Percentiles rank a stretch among this genome's conserved stretches.
Conservation (phyloP, 805 yeast genomes). For the Ogataea philodendri region DNA sequence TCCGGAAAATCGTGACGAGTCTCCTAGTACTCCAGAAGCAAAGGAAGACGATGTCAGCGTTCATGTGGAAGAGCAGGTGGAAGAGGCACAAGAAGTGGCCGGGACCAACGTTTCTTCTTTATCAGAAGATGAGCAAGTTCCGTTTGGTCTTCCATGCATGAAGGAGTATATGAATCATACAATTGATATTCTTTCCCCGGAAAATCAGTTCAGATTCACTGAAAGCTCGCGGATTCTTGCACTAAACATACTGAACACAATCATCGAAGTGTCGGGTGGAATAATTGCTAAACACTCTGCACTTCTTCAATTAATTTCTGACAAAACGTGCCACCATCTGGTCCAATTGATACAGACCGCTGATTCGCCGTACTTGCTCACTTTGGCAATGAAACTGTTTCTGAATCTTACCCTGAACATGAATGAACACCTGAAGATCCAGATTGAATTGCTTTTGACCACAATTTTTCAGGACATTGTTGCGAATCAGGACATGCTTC, state of each 20-base stretch:
- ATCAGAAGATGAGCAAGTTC: constrained; percentile 35
- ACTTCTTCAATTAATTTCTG: constrained; percentile 65
- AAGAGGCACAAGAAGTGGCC: neutral
- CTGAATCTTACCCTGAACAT: constrained; percentile 67
- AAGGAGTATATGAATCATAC: constrained; percentile 74
- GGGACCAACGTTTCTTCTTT: too few species aligned
- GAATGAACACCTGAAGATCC: constrained; percentile 67
- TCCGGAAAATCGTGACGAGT: too few species aligned
- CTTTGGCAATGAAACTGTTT: constrained; percentile 72
- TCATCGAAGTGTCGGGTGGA: constrained; percentile 79
- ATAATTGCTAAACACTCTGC: constrained; percentile 60
- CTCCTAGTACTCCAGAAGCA: too few species aligned
- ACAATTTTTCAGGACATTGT: constrained; percentile 52
- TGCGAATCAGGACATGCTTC: constrained; percentile 27
- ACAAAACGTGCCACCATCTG: constrained; percentile 81
- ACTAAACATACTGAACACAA: constrained; percentile 66
- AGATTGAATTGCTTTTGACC: constrained; percentile 70
- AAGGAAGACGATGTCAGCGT: too few species aligned
- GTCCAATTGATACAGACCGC: constrained; percentile 73
- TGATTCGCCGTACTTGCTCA: constrained; percentile 71
- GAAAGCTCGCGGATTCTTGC: constrained; percentile 87
- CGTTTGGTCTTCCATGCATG: constrained; percentile 73
- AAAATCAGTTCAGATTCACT: constrained; percentile 78
- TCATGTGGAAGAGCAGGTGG: too few species aligned
- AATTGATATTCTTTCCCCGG: constrained; percentile 77